These are phyloP conservation scores for Luffa acutangula DNA, from an alignment of 306 rosid species.

Conservation along the genomic window DNA sequence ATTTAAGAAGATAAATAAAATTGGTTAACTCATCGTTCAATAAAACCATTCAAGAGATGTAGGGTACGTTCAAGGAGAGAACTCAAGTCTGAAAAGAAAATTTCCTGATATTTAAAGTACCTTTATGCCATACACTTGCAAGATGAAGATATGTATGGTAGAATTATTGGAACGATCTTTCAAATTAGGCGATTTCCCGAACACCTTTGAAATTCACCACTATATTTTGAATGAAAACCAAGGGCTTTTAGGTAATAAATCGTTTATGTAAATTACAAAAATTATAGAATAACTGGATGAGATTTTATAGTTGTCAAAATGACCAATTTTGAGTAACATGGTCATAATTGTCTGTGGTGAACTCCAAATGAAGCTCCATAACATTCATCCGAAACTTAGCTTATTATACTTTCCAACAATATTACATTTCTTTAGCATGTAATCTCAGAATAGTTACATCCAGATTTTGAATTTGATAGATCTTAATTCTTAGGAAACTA, in stretches of 20 bases:
- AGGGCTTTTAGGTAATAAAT: background rate
- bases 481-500: background rate
- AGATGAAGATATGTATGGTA: background rate
- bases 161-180: background rate
- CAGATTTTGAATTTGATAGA: background rate
- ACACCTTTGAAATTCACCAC: background rate
- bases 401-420: background rate
- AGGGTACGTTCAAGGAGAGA: background rate
- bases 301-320: background rate
- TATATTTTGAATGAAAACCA: background rate
- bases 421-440: background rate
- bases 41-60: background rate
- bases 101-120: background rate
- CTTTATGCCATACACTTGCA: background rate
- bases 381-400: background rate
- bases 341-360: background rate
- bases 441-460: background rate
- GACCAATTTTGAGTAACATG: background rate
- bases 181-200: background rate
- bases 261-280: background rate
- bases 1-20: background rate
- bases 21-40: background rate
- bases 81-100: background rate
- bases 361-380: constrained; percentile 1
- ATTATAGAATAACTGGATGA: background rate